Conservation (phyloP, 2,329 filamentous ascomycete genomes). For the Ophiostoma quercus region DNA sequence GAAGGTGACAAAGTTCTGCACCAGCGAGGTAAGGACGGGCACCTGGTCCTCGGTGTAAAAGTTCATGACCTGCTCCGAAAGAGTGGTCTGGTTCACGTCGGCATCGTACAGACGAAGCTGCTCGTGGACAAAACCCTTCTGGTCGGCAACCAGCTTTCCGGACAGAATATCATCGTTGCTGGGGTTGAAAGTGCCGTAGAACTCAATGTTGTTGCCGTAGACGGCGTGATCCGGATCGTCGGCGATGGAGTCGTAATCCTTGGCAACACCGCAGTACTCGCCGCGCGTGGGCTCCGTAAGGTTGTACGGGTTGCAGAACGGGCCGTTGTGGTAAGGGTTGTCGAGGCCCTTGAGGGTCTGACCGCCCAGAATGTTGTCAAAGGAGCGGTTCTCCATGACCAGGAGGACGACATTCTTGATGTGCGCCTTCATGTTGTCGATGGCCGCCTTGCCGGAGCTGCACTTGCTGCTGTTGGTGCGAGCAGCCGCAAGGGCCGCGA, state of each 20-base stretch:
- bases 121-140: constrained; percentile 39
- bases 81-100: constrained; percentile 33
- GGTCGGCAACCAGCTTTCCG: constrained; percentile 24
- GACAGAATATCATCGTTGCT: constrained; percentile 33
- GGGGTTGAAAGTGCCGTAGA: constrained; percentile 39
- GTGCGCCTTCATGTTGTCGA: constrained; percentile 33
- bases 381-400: constrained; percentile 43
- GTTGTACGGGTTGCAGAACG: constrained; percentile 41
- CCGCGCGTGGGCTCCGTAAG: constrained; percentile 29
- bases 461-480: not conserved
- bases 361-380: constrained; percentile 42
- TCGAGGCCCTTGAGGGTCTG: constrained; percentile 37
- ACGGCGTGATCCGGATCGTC: constrained; percentile 41
- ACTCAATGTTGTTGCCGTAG: constrained; percentile 42
- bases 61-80: constrained; percentile 39
- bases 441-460: constrained; percentile 12
- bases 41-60: constrained; percentile 42
- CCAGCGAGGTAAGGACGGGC: constrained; percentile 38
- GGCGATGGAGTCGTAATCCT: constrained; percentile 39
- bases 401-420: constrained; percentile 47
- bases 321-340: constrained; percentile 40
- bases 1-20: constrained; percentile 41
- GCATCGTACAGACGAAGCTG: constrained; percentile 36
- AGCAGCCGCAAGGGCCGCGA: not conserved
- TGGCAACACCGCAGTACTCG: constrained; percentile 33